Base-by-base conservation (phyloP, 768 basidiomycete species). In the Mycena capillaripes region DNA sequence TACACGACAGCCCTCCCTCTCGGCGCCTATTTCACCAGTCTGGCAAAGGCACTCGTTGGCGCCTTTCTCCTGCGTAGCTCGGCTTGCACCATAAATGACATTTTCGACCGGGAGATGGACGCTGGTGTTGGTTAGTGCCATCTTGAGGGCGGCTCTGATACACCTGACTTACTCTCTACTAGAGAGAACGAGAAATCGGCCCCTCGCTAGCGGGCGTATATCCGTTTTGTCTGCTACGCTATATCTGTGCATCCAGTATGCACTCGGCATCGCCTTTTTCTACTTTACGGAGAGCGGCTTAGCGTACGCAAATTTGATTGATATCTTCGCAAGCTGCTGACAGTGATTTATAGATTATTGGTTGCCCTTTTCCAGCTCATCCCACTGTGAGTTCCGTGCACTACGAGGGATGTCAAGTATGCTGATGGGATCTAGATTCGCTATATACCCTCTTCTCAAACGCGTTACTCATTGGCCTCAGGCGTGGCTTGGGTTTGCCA, bases 381-480 rank as follows among this genome's bases (percentile, higher is more conserved):
- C 42, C 87, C 87, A 9, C 71, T 88, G 87, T 86, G 70, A 69
- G 86, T 76, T 25, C 23, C 44, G n/a, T n/a, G n/a, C n/a, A n/a
- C n/a, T n/a, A n/a, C n/a, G n/a, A 6, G 27, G 21, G 2, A 7
- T 27, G 23, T 4, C 19, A 25, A 7, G 21, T 14, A 56, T 34
- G 27, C 50, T 29, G 32, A 63, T 38, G 14, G 9, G 12, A 61
- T 69, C 17, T 52, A 86, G 85, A 42, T 84, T 84, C 70, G 81
- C 82, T 10, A 78, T 87, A 59, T 89, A 88, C 76, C 90, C 90
- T 16, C 81, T 90, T 10, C 80, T 90, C 62, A 91, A 91, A 75
- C 83, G 89, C 10, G 78, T 86, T 44, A 90, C 89, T 0, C 80
- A 89, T 71, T 91, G 89, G 89, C 90, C 90, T 0, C 90, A 91